phyloP scores from a whole-genome alignment of 192 early-diverging fungal genomes.

The Radiomyces spectabilis region DNA sequence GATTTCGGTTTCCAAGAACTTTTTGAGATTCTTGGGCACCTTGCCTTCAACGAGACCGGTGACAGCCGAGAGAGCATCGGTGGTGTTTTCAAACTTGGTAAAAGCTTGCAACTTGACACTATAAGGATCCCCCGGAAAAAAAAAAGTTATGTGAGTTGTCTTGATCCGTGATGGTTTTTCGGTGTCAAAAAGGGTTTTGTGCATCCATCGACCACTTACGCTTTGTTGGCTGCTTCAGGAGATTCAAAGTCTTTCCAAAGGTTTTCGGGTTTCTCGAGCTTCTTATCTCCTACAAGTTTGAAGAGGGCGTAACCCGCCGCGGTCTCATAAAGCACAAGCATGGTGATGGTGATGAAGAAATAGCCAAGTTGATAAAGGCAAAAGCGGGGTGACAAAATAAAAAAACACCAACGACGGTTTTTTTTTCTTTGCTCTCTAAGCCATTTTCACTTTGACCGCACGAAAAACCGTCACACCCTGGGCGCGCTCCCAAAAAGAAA shows the following conservation, averaged over 20 bases:
- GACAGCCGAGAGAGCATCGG: conserved; percentile 91
- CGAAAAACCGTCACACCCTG: no score
- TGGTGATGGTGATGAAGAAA: conserved; percentile 13
- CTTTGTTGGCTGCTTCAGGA: conserved; percentile 81
- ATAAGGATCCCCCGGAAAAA: no score
- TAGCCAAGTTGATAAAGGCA: neutral
- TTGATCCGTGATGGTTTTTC: no score
- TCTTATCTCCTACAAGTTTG: conserved; percentile 86
- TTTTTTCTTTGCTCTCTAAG: neutral
- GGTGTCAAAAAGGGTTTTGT: no score
- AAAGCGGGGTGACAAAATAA: conserved; percentile 1
- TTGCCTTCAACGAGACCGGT: conserved; percentile 96
- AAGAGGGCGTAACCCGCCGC: conserved; percentile 96
- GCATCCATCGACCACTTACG: conserved; percentile 39
- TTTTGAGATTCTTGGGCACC: conserved; percentile 90
- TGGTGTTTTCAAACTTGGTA: conserved; percentile 97
- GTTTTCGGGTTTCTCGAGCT: conserved; percentile 79
- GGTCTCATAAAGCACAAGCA: conserved; percentile 97
- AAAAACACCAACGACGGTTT: neutral
- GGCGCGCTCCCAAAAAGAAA: no score
- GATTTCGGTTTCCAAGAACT: conserved; percentile 81
- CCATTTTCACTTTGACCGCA: no score
- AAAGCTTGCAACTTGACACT: conserved; percentile 93
- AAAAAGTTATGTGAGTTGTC: no score
- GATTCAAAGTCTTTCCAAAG: conserved; percentile 87